Conservation (phyloP, 2,329 filamentous ascomycete species). For the Diaporthe citri region DNA sequence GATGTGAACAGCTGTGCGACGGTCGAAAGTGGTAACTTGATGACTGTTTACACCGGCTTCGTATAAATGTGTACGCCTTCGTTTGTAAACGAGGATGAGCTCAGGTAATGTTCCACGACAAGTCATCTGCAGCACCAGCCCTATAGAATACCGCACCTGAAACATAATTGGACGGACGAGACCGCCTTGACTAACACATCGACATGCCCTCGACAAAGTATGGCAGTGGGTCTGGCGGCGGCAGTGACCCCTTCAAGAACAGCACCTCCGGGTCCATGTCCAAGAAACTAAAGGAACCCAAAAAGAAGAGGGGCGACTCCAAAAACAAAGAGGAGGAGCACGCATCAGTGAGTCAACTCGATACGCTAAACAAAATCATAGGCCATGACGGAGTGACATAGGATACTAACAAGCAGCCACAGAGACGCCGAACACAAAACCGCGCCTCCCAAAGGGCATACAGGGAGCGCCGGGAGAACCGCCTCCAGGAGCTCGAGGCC, state of each 20-base stretch:
- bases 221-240: slow-evolving; percentile 35
- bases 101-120: slow-evolving; percentile 7
- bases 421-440: slow-evolving; percentile 37
- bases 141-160: neutral
- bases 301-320: slow-evolving; percentile 39
- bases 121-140: slow-evolving; percentile 8
- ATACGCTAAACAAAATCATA: neutral
- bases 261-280: slow-evolving; percentile 36
- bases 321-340: slow-evolving; percentile 38
- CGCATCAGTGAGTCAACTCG: slow-evolving; percentile 8
- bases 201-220: slow-evolving; percentile 36
- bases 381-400: too few relatives aligned
- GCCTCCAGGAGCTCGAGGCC: slow-evolving; percentile 36
- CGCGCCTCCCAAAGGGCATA: slow-evolving; percentile 38
- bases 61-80: neutral
- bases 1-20: neutral
- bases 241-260: slow-evolving; percentile 39
- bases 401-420: neutral
- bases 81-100: neutral
- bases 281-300: slow-evolving; percentile 38
- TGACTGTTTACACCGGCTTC: slow-evolving; percentile 1
- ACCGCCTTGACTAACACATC: neutral
- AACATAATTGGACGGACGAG: neutral
- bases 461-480: slow-evolving; percentile 36
- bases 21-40: neutral